These are phyloP conservation scores for Ottelia alismoides DNA, from an alignment of 106 monocot species.

Conservation along the genomic window DNA sequence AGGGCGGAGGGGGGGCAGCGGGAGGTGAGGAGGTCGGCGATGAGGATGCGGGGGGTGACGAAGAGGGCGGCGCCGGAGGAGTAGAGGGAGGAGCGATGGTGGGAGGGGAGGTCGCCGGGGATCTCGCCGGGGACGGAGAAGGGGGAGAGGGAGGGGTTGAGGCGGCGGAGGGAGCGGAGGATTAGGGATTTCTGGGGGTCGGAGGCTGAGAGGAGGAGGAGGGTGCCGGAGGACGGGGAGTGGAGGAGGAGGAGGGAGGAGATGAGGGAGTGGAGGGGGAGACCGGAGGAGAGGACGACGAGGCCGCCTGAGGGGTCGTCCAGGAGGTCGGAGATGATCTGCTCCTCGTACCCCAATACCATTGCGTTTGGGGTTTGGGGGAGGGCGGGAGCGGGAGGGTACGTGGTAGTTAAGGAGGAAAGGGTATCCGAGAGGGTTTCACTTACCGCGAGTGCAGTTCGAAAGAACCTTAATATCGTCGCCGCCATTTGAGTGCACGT, in stretches of 20 bases:
- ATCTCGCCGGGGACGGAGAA: conserved; percentile 25
- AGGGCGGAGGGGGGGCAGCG: conserved; percentile 17
- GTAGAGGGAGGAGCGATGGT: conserved; percentile 56
- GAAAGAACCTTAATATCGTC: too few species aligned
- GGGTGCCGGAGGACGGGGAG: conserved; percentile 35
- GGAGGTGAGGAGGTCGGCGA: conserved; percentile 42
- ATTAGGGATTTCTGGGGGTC: conserved; percentile 41
- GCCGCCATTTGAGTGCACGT: too few species aligned
- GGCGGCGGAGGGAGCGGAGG: conserved; percentile 27
- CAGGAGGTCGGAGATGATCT: conserved; percentile 65
- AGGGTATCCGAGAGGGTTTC: too few species aligned
- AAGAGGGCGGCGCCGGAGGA: conserved; percentile 33
- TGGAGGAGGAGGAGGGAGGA: conserved; percentile 59
- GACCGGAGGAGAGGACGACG: conserved; percentile 74
- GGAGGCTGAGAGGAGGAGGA: conserved; percentile 70
- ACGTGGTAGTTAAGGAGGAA: too few species aligned
- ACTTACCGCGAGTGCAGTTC: too few species aligned
- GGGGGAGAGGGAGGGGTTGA: conserved; percentile 5
- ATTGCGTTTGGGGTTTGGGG: too few species aligned
- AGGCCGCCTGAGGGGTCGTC: conserved; percentile 64
- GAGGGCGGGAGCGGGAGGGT: too few species aligned
- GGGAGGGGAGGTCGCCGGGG: conserved; percentile 48
- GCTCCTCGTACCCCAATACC: conserved; percentile 73
- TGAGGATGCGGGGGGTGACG: conserved; percentile 43
- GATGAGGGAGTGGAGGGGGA: conserved; percentile 51